Conservation (phyloP, 441 rosid species). For the Bocquillonia castaneifolia region DNA sequence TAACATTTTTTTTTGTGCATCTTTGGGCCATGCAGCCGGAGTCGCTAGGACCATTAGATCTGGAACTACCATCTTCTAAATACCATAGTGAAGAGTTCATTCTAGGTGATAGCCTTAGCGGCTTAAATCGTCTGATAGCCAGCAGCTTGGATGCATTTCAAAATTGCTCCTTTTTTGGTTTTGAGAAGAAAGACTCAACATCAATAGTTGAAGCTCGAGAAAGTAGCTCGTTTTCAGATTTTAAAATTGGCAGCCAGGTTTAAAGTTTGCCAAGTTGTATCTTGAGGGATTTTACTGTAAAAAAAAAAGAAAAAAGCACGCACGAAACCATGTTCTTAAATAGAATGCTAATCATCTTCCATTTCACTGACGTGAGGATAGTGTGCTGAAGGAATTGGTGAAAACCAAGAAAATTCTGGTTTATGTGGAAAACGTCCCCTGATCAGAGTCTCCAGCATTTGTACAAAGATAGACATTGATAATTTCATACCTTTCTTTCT, state of each 20-base stretch:
- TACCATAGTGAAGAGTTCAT: conserved; percentile 62
- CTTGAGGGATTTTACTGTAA: neutral
- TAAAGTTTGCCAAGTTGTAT: conserved; percentile 19
- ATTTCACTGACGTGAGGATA: conserved; percentile 20
- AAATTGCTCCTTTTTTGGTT: conserved; percentile 74
- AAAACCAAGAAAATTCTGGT: conserved; percentile 22
- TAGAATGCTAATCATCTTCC: neutral
- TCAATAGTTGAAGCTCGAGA: conserved; percentile 48
- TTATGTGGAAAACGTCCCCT: conserved; percentile 17
- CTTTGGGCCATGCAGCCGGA: conserved; percentile 49
- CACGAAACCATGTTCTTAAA: neutral
- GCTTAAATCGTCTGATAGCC: conserved; percentile 80
- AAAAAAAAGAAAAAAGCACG: conserved; percentile 8
- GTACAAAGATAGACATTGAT: conserved; percentile 34
- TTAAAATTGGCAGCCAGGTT: conserved; percentile 39
- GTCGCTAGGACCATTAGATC: conserved; percentile 77
- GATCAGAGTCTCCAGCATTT: conserved; percentile 23
- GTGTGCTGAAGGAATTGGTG: conserved; percentile 18
- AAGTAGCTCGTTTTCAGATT: conserved; percentile 36
- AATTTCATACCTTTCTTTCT: conserved; percentile 13
- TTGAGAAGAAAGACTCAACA: conserved; percentile 67
- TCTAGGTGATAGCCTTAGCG: conserved; percentile 73
- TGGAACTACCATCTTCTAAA: conserved; percentile 66
- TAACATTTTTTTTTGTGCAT: neutral
- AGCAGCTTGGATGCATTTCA: conserved; percentile 93